These are phyloP conservation scores for Wallacemonas sp. DNA, from an alignment of 208 protist species.

Conservation along the genomic window DNA sequence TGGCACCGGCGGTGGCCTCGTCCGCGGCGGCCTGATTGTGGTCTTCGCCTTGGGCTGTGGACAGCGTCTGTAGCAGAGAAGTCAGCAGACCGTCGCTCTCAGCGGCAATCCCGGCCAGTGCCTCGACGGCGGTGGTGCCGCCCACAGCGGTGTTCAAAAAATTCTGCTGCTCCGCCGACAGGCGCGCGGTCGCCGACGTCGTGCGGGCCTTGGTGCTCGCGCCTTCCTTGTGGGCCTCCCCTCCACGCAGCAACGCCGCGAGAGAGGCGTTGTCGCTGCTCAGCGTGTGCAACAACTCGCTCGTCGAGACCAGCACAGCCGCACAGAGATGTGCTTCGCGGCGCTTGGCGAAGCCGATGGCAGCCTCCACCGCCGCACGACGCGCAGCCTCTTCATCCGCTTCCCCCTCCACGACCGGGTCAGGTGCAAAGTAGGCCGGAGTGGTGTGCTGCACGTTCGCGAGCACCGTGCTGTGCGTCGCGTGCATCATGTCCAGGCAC, in stretches of 20 bases:
- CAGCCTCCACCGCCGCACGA: constrained; percentile 5
- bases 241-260: constrained; percentile 27
- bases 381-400: neutral
- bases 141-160: constrained; percentile 54
- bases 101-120: constrained; percentile 19
- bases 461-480: constrained; percentile 34
- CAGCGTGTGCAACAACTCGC: constrained; percentile 53
- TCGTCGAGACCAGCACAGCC: constrained; percentile 33
- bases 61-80: constrained; percentile 11
- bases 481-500: constrained; percentile 40
- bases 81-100: constrained; percentile 14
- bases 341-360: constrained; percentile 43
- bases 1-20: neutral
- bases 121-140: constrained; percentile 21
- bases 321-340: constrained; percentile 50
- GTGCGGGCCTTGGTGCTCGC: neutral
- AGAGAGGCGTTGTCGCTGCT: constrained; percentile 55
- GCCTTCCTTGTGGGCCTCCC: neutral
- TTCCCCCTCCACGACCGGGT: neutral
- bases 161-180: constrained; percentile 32
- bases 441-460: constrained; percentile 40
- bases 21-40: no score
- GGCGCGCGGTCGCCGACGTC: neutral
- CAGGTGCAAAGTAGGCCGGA: constrained; percentile 23
- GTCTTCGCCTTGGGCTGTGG: neutral